Conservation (phyloP, 805 yeast species). For the Hagleromyces aurorensis region DNA sequence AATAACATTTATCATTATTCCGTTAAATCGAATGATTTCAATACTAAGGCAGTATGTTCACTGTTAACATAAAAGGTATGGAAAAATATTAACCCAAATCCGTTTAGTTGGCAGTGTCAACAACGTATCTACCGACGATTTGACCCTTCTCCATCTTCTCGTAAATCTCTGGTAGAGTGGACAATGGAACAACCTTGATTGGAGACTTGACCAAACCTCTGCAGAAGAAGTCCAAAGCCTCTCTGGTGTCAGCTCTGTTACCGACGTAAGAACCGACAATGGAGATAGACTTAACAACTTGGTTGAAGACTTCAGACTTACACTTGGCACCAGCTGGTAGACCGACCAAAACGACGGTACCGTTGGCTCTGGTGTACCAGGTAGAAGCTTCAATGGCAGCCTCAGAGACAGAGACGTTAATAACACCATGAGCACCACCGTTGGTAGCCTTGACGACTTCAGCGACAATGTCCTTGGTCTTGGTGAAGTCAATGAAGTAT, state of each 20-base stretch:
- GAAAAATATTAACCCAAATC: neutral
- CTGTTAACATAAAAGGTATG: neutral
- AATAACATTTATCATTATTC: neutral
- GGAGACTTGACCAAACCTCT: conserved; percentile 64
- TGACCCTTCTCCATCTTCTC: conserved; percentile 72
- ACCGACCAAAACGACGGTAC: conserved; percentile 67
- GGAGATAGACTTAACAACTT: conserved; percentile 63
- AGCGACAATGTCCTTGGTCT: conserved; percentile 44
- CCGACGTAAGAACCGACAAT: conserved; percentile 84
- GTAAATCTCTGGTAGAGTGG: conserved; percentile 59
- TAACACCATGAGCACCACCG: conserved; percentile 73
- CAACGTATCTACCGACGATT: conserved; percentile 78
- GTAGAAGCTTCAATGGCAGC: conserved; percentile 55
- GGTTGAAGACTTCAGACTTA: conserved; percentile 59
- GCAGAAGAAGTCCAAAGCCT: conserved; percentile 63
- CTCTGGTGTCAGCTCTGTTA: conserved; percentile 79
- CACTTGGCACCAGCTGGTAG: conserved; percentile 75
- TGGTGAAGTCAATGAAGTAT: conserved; percentile 50
- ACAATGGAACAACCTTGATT: conserved; percentile 64
- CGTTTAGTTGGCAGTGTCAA: conserved; percentile 56
- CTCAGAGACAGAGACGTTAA: conserved; percentile 70
- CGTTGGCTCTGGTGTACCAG: conserved; percentile 54
- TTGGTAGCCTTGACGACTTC: conserved; percentile 50
- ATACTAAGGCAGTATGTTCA: too few species aligned
- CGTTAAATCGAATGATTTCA: conserved; percentile 2